These are phyloP conservation scores for Phytophthora europaea DNA, from an alignment of 352 stramenopile species.

Conservation along the genomic window DNA sequence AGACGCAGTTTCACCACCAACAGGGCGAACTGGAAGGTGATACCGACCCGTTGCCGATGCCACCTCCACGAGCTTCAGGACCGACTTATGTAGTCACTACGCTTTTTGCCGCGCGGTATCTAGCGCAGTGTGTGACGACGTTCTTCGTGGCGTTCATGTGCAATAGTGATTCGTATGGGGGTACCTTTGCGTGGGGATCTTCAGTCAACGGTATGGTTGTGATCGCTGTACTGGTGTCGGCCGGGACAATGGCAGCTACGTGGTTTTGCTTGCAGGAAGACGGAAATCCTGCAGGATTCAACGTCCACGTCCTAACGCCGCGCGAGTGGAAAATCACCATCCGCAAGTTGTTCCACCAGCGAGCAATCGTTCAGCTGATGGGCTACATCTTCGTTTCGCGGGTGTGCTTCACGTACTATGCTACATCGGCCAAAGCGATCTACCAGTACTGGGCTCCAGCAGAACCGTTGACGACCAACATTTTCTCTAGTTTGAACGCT, in stretches of 20 bases:
- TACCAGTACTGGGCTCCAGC: slow-evolving; percentile 67
- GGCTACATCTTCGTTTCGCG: slow-evolving; percentile 55
- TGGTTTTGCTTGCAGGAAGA: slow-evolving; percentile 54
- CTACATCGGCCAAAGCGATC: slow-evolving; percentile 59
- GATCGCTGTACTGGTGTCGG: slow-evolving; percentile 41
- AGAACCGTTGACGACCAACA: slow-evolving; percentile 49
- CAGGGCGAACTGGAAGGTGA: slow-evolving; percentile 31
- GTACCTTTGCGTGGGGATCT: slow-evolving; percentile 56
- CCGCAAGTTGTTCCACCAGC: slow-evolving; percentile 49
- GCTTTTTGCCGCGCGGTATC: slow-evolving; percentile 48
- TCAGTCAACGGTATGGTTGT: slow-evolving; percentile 59
- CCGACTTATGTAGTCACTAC: slow-evolving; percentile 51
- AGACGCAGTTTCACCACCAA: slow-evolving; percentile 38
- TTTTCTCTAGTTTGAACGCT: slow-evolving; percentile 60
- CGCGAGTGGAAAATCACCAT: slow-evolving; percentile 31
- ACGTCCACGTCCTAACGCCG: slow-evolving; percentile 28
- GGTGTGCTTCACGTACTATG: slow-evolving; percentile 73
- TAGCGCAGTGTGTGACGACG: slow-evolving; percentile 49
- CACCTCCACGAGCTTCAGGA: slow-evolving; percentile 18
- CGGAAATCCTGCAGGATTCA: slow-evolving; percentile 31
- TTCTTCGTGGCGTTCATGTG: slow-evolving; percentile 64
- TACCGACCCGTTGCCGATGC: slow-evolving; percentile 14
- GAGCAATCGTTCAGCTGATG: slow-evolving; percentile 51
- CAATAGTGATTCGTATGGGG: slow-evolving; percentile 63
- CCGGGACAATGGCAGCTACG: slow-evolving; percentile 32